These are phyloP conservation scores for Nasturtium officinale DNA, from an alignment of 345 rosid species.

Conservation along the genomic window DNA sequence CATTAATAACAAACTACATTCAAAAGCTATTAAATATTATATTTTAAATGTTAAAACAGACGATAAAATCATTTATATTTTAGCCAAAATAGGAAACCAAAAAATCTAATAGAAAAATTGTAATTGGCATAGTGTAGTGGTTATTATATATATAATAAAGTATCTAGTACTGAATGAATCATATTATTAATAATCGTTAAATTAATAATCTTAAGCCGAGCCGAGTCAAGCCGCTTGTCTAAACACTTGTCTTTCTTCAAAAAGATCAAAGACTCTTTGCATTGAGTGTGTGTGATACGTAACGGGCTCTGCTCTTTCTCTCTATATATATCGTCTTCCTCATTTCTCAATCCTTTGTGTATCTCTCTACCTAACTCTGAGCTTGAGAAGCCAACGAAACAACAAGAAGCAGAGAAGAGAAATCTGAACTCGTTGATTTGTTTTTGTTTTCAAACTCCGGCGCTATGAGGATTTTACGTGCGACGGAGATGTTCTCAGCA, in stretches of 20 bases:
- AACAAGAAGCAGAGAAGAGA: neutral
- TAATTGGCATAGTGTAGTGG: neutral
- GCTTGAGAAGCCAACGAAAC: neutral
- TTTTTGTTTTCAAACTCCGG: neutral
- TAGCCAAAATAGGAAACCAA: neutral
- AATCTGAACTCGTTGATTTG: neutral
- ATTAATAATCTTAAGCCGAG: constrained; percentile 5
- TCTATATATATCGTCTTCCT: constrained; percentile 17
- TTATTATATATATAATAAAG: neutral
- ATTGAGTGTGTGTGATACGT: constrained; percentile 7
- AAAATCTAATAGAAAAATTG: neutral
- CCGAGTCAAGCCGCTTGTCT: constrained; percentile 14
- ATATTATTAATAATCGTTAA: too few species aligned
- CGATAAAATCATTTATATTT: too few species aligned
- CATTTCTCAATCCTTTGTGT: constrained; percentile 19
- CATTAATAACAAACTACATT: too few species aligned
- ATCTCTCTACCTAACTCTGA: constrained; percentile 15
- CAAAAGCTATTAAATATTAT: too few species aligned
- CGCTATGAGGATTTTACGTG: constrained; percentile 36
- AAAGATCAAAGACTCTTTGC: constrained; percentile 28
- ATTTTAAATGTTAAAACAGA: neutral
- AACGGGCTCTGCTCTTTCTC: constrained; percentile 27
- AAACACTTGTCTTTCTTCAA: constrained; percentile 16
- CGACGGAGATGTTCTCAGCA: constrained; percentile 30
- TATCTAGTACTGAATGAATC: neutral